Percentiles rank a stretch among this genome's conserved stretches.
Evolutionary conservation across 108 stramenopile species (phyloP).

Genomic region (Cyclotella baltica): DNA sequence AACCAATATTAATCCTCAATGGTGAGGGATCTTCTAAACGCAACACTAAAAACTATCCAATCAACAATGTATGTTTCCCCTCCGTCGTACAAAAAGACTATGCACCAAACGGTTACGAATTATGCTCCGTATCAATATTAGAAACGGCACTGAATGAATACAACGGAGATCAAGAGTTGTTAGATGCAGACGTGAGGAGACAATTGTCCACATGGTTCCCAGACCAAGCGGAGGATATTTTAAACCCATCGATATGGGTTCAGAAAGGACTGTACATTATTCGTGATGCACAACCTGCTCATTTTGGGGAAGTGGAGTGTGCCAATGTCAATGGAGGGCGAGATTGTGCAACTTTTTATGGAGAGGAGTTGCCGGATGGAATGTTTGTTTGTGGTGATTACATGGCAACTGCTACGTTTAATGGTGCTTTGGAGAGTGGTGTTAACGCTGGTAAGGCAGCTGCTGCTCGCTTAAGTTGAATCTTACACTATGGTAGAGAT

Average conservation of each 20-base stretch:
- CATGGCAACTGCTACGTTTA: slow-evolving; percentile 89
- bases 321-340: slow-evolving; percentile 76
- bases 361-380: slow-evolving; percentile 62
- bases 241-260: slow-evolving; percentile 64
- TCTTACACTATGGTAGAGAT: neutral
- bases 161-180: slow-evolving; percentile 52
- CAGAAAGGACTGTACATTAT: slow-evolving; percentile 68
- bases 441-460: slow-evolving; percentile 69
- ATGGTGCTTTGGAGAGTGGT: slow-evolving; percentile 89
- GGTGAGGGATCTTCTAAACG: slow-evolving; percentile 55
- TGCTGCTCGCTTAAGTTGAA: slow-evolving; percentile 9
- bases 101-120: slow-evolving; percentile 70
- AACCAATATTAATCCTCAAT: slow-evolving; percentile 86
- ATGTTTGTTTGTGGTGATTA: slow-evolving; percentile 87
- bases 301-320: slow-evolving; percentile 39
- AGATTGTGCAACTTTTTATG: slow-evolving; percentile 56
- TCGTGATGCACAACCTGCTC: slow-evolving; percentile 80
- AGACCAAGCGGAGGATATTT: slow-evolving; percentile 52
- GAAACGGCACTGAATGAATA: slow-evolving; percentile 65
- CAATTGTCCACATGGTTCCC: slow-evolving; percentile 79
- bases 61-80: slow-evolving; percentile 91
- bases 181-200: slow-evolving; percentile 66
- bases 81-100: slow-evolving; percentile 76
- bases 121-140: slow-evolving; percentile 81
- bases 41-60: slow-evolving; percentile 57